Percentiles rank a stretch among this genome's conserved stretches.
Conservation (phyloP, 164 flowering plant species). For the Echeveria elegans region DNA sequence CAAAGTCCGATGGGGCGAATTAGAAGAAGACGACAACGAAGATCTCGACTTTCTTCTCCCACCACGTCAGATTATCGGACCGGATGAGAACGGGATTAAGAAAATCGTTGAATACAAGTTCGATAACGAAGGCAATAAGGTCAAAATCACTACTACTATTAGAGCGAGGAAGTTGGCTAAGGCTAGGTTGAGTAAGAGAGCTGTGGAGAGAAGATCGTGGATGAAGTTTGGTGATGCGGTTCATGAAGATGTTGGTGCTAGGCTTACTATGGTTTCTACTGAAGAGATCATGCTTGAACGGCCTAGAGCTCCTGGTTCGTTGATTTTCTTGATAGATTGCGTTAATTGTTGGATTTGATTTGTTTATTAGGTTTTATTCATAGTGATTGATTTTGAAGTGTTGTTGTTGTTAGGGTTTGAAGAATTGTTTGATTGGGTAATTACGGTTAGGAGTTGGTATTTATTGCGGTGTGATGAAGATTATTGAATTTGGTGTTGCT, state of each 20-base stretch:
- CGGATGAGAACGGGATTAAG: constrained; percentile 74
- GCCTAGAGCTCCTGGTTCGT: constrained; percentile 67
- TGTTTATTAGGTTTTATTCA: neutral
- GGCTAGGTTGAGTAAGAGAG: constrained; percentile 65
- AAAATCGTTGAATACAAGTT: constrained; percentile 67
- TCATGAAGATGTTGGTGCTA: constrained; percentile 47
- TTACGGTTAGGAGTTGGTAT: too few species aligned
- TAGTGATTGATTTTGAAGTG: too few species aligned
- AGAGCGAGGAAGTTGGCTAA: constrained; percentile 63
- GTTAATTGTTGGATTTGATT: neutral
- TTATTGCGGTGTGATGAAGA: neutral
- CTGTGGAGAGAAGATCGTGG: constrained; percentile 76
- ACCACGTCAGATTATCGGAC: constrained; percentile 60
- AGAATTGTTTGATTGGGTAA: too few species aligned
- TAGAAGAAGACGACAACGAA: constrained; percentile 73
- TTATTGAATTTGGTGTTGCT: neutral
- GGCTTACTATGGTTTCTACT: constrained; percentile 80
- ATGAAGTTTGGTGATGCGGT: constrained; percentile 79
- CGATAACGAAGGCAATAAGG: constrained; percentile 64
- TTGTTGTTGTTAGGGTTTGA: too few species aligned
- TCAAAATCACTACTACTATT: constrained; percentile 68
- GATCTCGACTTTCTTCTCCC: constrained; percentile 69
- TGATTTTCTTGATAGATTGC: constrained; percentile 1
- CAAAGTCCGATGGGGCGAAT: constrained; percentile 53
- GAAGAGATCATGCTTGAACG: constrained; percentile 79